phyloP scores from a whole-genome alignment of 768 basidiomycete species.

The Rhizopogon vinicolor region DNA sequence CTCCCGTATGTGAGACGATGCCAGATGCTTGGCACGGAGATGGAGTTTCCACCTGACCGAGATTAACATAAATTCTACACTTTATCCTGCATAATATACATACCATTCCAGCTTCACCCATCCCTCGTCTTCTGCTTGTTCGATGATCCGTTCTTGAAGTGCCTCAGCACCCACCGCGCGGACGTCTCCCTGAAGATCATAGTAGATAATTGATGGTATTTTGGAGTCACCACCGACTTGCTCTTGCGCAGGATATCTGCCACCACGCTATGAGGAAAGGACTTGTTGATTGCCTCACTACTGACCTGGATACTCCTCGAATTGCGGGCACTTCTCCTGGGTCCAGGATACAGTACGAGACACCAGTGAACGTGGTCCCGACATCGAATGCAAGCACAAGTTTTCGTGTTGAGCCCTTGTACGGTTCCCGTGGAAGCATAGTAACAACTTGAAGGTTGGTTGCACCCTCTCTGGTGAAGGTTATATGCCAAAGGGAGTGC shows the following conservation, averaged over 20 bases:
- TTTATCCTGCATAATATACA: not conserved
- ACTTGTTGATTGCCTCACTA: not conserved
- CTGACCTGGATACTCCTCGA: constrained; percentile 22
- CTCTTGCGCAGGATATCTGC: constrained; percentile 45
- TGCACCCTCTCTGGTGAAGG: too few species aligned
- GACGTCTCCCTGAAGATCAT: constrained; percentile 35
- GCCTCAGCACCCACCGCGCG: constrained; percentile 44
- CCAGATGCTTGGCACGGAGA: constrained; percentile 24
- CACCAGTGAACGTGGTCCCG: constrained; percentile 39
- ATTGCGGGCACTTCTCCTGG: constrained; percentile 31
- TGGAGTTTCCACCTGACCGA: constrained; percentile 29
- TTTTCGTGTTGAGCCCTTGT: constrained; percentile 33
- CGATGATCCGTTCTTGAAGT: constrained; percentile 26
- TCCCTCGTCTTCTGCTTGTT: constrained; percentile 32
- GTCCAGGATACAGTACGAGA: constrained; percentile 32
- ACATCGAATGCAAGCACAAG: constrained; percentile 41
- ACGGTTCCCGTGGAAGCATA: constrained; percentile 26
- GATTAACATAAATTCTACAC: not conserved
- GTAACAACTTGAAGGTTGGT: not conserved
- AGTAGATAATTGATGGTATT: constrained; percentile 45
- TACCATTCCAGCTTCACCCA: constrained; percentile 39
- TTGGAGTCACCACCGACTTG: constrained; percentile 42
- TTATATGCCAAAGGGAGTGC: too few species aligned
- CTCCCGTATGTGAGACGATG: constrained; percentile 17
- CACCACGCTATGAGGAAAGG: not conserved